Base-by-base conservation (phyloP, 1,284 basidiomycete genomes). In the Grifola frondosa region DNA sequence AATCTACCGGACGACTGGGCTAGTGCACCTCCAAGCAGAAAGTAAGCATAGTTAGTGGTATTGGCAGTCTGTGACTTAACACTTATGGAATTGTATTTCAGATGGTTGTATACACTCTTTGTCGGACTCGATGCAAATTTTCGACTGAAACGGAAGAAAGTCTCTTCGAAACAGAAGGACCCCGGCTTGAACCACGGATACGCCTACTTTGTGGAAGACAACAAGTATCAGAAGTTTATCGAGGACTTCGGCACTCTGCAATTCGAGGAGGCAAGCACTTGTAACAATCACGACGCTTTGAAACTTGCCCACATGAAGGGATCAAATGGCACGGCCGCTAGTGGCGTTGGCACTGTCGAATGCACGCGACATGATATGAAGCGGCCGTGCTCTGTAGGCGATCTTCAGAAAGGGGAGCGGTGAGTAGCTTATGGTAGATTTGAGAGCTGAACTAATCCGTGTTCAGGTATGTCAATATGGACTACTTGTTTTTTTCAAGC, bases 1-100 rank as follows among this genome's bases (percentile, higher is more conserved):
- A 71, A 71, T 46, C 42, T 69, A 1, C 63, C 65, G 9, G 32
- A 31, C 6, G n/a, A 49, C 15, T 66, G 63, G 63, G 20, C 53
- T 8, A 30, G n/a, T n/a, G 40, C 35, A 1, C 23, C 34, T 0
- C 40, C 12, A 12, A 11, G 16, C 19, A 20, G 9, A 20, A 8
- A 21, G 17, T 7, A 16, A 19, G 22, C 3, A 16, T 6, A 62
- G 25, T 63, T 63, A 30, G 33, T 60, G n/a, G 46, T 50, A 5
- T 16, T 61, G 59, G 61, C 28, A 54, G 38, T 16, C 40, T 9
- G 48, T 29, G 2, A 32, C 46, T 10, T 28, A 40, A 4, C 38
- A 52, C 12, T 26, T 23, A 30, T 12, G 24, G 53, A 52, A 46
- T 19, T 17, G 23, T 34, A 30, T 5, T 2, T 9, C 23, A 53